Evolutionary conservation across 2,329 filamentous ascomycete species (phyloP), one percentile per base, ranked within the genome.

Genomic region (Falciphora oryzae): DNA sequence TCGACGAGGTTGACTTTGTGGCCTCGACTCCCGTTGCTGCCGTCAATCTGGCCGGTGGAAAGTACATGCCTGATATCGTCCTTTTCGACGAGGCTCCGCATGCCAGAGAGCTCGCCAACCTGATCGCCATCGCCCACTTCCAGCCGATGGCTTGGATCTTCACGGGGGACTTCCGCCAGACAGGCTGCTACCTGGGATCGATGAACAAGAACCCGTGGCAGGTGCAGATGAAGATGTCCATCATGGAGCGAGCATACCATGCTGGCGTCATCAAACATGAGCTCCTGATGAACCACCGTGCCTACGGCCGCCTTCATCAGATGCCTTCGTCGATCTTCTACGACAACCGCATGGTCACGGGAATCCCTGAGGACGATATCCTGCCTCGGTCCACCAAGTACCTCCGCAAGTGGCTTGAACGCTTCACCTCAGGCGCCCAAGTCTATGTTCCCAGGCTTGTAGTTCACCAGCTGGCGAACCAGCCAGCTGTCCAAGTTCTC

Each of bases 31-130:
- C 80, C 0, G 79, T 81, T 0, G 78, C 79, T 3, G 76, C 78
- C 0, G 75, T 72, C 4, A 74, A 75, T 0, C 68, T 70, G 0
- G 79, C 81, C 44, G 68, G 73, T 0, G 73, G 71, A 2, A 71
- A 92, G 8, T 92, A 93, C 38, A 89, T 90, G 68, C 91, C 92
- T 0, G 90, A 95, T 69, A 88, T 96, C 68, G 86, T 95, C 0
- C 93, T 96, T 72, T 91, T 96, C 67, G 92, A 93, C 58, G 92
- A 96, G 73, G 77, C 78, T 0, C 77, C 79, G 0, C 80, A 82
- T 59, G 78, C 78, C 0, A 71, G 80, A 22, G 80, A 82, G 67
- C 70, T 81, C 0, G 80, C 80, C 0, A 78, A 77, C 0, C 68
- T 82, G 25, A 80, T 82, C 1, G 73, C 80, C 0, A 70, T 82